These are phyloP conservation scores for Breviolum minutum DNA, from an alignment of 73 alveolate species.

Conservation along the genomic window DNA sequence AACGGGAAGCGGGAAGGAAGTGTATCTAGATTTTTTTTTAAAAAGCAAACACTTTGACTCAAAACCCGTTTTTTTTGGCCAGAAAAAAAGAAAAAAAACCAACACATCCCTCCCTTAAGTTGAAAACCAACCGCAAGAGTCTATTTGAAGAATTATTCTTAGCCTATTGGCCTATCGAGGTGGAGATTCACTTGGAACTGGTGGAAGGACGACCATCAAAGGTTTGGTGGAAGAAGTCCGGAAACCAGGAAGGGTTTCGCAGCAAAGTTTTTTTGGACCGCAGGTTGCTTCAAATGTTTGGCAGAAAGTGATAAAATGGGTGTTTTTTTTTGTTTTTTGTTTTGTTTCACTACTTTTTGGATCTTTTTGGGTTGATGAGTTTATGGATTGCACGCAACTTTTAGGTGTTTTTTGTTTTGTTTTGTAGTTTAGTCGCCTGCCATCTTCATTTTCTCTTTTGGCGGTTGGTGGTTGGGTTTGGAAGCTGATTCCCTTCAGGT, in stretches of 20 bases:
- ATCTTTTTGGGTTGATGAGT: not conserved
- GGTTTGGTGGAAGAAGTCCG: constrained; percentile 30
- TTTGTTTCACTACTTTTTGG: not conserved
- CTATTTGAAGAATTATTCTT: too few relatives aligned
- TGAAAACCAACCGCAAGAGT: too few relatives aligned
- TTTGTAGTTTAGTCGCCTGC: too few relatives aligned
- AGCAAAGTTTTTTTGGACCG: not conserved
- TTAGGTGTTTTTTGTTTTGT: not conserved
- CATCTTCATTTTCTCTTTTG: too few relatives aligned
- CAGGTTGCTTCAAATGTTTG: not conserved
- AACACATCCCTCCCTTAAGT: too few relatives aligned
- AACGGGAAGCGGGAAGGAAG: too few relatives aligned
- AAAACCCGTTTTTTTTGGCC: too few relatives aligned
- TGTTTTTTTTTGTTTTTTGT: not conserved
- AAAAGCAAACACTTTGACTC: too few relatives aligned
- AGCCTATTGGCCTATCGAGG: not conserved
- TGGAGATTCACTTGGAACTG: not conserved
- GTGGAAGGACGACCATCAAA: not conserved
- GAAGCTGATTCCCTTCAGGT: not conserved
- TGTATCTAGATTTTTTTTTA: too few relatives aligned
- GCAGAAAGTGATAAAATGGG: too few relatives aligned
- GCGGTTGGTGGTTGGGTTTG: too few relatives aligned
- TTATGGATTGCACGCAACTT: not conserved
- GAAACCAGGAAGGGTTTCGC: not conserved
- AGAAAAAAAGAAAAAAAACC: too few relatives aligned